phyloP scores from a whole-genome alignment of 2,329 filamentous ascomycete species.

The Neobulgaria alba region DNA sequence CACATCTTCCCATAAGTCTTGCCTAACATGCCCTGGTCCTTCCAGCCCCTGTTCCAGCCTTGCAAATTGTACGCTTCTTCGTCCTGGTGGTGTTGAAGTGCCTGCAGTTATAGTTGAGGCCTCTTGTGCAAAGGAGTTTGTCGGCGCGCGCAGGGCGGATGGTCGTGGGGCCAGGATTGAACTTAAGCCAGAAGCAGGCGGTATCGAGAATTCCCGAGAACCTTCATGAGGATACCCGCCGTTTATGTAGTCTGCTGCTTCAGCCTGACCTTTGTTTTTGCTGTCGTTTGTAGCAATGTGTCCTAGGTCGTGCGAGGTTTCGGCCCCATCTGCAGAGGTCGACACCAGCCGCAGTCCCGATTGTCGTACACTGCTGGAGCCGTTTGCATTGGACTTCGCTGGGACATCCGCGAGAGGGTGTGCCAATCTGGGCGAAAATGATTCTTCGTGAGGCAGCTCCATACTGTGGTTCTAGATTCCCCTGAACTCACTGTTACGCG shows the following conservation, averaged over 20 bases:
- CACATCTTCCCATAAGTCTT: conserved; percentile 58
- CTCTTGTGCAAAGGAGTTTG: conserved; percentile 11
- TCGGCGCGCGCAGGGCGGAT: conserved; percentile 15
- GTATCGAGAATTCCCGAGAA: conserved; percentile 3
- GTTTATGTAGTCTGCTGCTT: conserved; percentile 29
- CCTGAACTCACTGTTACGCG: background rate
- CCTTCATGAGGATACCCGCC: conserved; percentile 24
- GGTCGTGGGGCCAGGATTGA: conserved; percentile 9
- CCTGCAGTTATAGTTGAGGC: conserved; percentile 13
- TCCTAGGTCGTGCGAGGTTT: conserved; percentile 8
- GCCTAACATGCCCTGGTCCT: conserved; percentile 42
- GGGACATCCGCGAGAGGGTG: conserved; percentile 25
- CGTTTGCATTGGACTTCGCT: conserved; percentile 16
- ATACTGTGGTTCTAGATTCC: conserved; percentile 12
- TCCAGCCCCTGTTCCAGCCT: conserved; percentile 43
- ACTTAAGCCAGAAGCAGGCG: conserved; percentile 3
- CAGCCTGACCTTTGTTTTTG: conserved; percentile 11
- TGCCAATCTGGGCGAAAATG: conserved; percentile 30
- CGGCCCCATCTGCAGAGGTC: conserved; percentile 12
- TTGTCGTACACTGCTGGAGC: conserved; percentile 17
- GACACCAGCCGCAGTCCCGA: conserved; percentile 24
- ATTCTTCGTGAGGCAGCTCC: conserved; percentile 26
- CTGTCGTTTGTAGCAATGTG: conserved; percentile 11
- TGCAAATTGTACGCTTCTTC: conserved; percentile 70
- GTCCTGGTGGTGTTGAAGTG: conserved; percentile 30